phyloP scores from a whole-genome alignment of 495 filamentous ascomycete species.

The Podospora pseudoanserina region DNA sequence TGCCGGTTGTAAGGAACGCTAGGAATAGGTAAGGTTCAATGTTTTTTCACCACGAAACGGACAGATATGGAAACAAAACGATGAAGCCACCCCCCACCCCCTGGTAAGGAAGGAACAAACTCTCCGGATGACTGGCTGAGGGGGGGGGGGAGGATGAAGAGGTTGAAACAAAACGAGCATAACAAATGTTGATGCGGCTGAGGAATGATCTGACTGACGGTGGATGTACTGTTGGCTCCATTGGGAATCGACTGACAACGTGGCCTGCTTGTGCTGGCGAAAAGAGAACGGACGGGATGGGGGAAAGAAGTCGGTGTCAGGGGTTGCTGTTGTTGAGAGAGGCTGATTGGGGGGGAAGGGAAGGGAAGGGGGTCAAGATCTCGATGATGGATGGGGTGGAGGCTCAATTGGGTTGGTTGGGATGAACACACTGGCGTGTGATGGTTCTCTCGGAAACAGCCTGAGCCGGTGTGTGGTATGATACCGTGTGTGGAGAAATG shows the following conservation, averaged over 20 bases:
- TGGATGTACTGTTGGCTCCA: neutral
- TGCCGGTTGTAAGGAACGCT: no score
- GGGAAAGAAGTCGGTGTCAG: neutral
- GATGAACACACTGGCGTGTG: neutral
- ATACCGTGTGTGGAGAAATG: neutral
- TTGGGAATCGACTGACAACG: neutral
- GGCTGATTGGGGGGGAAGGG: neutral
- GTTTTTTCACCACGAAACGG: no score
- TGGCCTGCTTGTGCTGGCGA: neutral
- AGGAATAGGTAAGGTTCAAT: no score
- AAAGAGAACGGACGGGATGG: neutral
- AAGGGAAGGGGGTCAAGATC: neutral
- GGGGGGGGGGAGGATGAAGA: no score
- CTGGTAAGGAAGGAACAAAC: neutral
- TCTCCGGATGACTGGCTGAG: neutral
- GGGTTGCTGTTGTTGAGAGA: neutral
- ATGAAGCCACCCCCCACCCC: no score
- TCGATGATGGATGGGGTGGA: neutral
- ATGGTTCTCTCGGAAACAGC: neutral
- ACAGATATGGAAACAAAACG: no score
- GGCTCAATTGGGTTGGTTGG: neutral
- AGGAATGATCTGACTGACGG: neutral
- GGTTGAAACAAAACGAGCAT: neutral
- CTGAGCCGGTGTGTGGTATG: neutral
- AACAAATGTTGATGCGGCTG: no score